phyloP scores from a whole-genome alignment of 805 yeast genomes.

The Saccharomycopsis fodiens region DNA sequence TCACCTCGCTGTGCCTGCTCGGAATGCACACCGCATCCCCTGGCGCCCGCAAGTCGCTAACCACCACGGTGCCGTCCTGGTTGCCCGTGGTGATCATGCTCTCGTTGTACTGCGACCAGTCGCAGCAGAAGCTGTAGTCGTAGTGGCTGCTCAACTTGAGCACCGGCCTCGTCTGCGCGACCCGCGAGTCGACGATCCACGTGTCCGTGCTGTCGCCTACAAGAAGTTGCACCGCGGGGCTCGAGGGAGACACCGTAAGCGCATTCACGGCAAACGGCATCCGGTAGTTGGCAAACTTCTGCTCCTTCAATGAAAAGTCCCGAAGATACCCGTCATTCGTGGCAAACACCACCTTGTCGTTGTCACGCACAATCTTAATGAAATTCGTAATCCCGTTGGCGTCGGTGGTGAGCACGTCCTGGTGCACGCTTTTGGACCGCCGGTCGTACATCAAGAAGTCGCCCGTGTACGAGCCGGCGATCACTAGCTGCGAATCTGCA shows the following conservation, averaged over 20 bases:
- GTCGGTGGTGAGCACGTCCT: constrained; percentile 34
- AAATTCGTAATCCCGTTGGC: constrained; percentile 48
- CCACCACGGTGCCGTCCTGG: constrained; percentile 50
- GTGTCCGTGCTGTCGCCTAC: constrained; percentile 44
- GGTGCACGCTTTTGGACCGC: constrained; percentile 26
- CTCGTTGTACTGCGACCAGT: constrained; percentile 40
- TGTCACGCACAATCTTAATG: constrained; percentile 28
- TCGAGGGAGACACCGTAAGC: constrained; percentile 34
- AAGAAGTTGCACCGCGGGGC: constrained; percentile 33
- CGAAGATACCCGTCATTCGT: constrained; percentile 43
- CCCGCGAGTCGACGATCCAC: constrained; percentile 38
- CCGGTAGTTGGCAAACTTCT: constrained; percentile 18
- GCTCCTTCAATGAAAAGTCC: constrained; percentile 31
- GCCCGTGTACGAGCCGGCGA: constrained; percentile 51
- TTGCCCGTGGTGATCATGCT: constrained; percentile 45
- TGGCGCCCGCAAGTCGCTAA: constrained; percentile 41
- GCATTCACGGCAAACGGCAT: constrained; percentile 47
- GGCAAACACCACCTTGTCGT: constrained; percentile 34
- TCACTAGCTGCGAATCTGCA: constrained; percentile 34
- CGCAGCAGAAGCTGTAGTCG: constrained; percentile 54
- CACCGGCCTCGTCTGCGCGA: constrained; percentile 20
- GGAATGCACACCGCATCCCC: constrained; percentile 32
- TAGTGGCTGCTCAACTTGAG: constrained; percentile 36
- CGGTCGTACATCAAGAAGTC: constrained; percentile 36
- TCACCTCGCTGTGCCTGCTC: not conserved